Base-by-base conservation (phyloP, 2,329 filamentous ascomycete species). In the Rhynchosporium graminicola region DNA sequence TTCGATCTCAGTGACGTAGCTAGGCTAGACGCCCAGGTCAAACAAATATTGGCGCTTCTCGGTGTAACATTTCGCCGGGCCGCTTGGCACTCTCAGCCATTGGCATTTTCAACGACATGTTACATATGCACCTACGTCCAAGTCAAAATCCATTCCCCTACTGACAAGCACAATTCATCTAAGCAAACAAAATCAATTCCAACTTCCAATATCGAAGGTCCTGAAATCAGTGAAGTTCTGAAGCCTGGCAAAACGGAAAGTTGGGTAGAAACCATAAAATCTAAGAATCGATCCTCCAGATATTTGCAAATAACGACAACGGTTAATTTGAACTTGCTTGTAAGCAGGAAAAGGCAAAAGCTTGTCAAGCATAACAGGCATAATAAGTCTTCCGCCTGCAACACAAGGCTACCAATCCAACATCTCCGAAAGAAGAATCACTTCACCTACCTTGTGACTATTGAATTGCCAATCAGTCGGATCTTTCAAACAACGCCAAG, bases 1-100 rank as follows among this genome's bases (percentile, higher is more conserved):
- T 43, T 31, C 33, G 20, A 45, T 6, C 12, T 33, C 26, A 48
- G 62, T 63, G 62, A 60, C 62, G 62, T 60, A 50, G 7, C 20
- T n/a, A 56, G 43, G 26, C 29, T 36, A 9, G 9, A 10, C 3
- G 33, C 33, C 28, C 20, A 50, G 40, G 33, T 26, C 31, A 54
- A 52, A 20, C 20, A 40, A 57, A 31, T 56, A 20, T n/a, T 33
- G 13, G n/a, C 40, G 36, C 29, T 47, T 15, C 29, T 15, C 45
- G 51, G 57, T 20, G n/a, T 10, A 54, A 50, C 12, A 26, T 63
- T 59, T 28, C 9, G 15, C 61, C 56, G 48, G 4, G 33, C 48
- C 61, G 47, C 56, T 56, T 63, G 56, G 56, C 56, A 9, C 5
- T 40, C 6, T 42, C 33, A 28, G 20, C 36, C 40, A 33, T 20